These are phyloP conservation scores for Scleromitrula shiraiana DNA, from an alignment of 2,329 filamentous ascomycete genomes.

Conservation along the genomic window DNA sequence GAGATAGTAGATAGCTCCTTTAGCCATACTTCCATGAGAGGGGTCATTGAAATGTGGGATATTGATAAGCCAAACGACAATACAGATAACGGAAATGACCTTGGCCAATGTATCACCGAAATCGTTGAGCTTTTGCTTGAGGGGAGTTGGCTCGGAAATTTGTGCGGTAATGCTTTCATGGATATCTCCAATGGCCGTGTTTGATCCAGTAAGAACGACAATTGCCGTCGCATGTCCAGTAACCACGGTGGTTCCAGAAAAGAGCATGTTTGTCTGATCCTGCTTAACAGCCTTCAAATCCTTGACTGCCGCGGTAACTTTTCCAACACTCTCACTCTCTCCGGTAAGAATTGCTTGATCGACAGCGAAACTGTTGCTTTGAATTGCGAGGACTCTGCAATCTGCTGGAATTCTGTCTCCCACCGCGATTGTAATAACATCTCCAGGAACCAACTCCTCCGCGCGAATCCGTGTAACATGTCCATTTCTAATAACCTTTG, in stretches of 20 bases:
- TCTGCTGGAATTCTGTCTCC: conserved; percentile 93
- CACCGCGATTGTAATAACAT: conserved; percentile 79
- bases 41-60: conserved; percentile 95
- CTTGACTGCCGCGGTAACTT: conserved; percentile 61
- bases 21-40: conserved; percentile 85
- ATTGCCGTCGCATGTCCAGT: conserved; percentile 87
- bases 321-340: conserved; percentile 93
- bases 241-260: conserved; percentile 95
- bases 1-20: conserved; percentile 98
- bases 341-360: conserved; percentile 97
- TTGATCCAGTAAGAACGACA: conserved; percentile 81
- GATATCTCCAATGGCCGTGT: conserved; percentile 95
- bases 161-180: conserved; percentile 98
- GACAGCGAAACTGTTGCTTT: conserved; percentile 95
- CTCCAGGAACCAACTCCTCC: conserved; percentile 93
- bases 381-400: conserved; percentile 79
- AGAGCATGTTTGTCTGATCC: conserved; percentile 95
- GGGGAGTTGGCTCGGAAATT: conserved; percentile 91
- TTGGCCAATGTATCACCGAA: conserved; percentile 95
- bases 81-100: conserved; percentile 94
- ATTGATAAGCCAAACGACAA: conserved; percentile 97
- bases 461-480: conserved; percentile 78
- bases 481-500: conserved; percentile 78
- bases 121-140: conserved; percentile 98
- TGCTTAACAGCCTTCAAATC: conserved; percentile 89